phyloP scores from a whole-genome alignment of 148 eudicot genomes.

The Cornus controversa region DNA sequence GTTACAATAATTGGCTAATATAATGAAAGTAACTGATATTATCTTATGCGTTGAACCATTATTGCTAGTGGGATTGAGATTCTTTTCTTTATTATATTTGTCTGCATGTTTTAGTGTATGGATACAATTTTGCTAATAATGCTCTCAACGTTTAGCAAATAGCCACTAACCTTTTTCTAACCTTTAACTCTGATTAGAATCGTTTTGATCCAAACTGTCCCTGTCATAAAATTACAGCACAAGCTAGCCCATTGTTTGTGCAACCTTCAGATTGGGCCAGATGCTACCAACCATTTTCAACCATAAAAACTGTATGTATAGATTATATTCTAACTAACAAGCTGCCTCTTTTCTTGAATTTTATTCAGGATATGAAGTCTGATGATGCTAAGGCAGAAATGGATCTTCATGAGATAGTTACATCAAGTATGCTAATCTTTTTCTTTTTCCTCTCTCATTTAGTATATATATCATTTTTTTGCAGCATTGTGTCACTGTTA shows the following conservation, averaged over 20 bases:
- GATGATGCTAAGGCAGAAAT: constrained; percentile 49
- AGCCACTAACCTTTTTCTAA: neutral
- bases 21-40: no score
- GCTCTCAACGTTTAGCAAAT: neutral
- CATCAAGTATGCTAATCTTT: constrained; percentile 43
- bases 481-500: neutral
- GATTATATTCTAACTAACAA: neutral
- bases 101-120: neutral
- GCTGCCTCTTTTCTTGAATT: neutral
- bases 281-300: neutral
- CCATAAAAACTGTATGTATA: no score
- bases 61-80: no score
- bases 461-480: constrained; percentile 1
- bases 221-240: neutral
- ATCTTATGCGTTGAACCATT: neutral
- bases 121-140: neutral
- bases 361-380: constrained; percentile 37
- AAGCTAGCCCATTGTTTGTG: neutral
- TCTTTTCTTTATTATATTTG: neutral
- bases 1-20: no score
- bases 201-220: neutral
- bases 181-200: neutral
- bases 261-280: neutral
- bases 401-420: constrained; percentile 78
- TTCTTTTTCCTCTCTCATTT: neutral